Evolutionary conservation across 108 stramenopile genomes (phyloP), one percentile per base, ranked within the genome.

Genomic region (Parietichytrium sp.): DNA sequence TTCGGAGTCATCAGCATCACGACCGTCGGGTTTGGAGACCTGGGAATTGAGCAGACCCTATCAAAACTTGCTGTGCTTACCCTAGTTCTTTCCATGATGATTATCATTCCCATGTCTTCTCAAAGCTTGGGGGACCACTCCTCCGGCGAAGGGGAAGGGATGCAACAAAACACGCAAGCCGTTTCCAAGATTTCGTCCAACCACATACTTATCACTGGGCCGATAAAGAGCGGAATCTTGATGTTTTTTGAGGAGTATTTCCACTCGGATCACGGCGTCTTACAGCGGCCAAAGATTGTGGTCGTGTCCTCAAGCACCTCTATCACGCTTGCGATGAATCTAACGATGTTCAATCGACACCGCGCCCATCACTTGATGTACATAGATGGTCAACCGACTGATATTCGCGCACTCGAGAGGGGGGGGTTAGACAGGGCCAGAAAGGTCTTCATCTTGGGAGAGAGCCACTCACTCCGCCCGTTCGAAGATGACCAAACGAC

Each of bases 21-120:
- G 6, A 72, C 61, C 42, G 61, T 72, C 20, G 61, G 61, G 6
- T 72, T 72, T n/a, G 61, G 61, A 1, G 61, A 72, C 61, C 38
- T 72, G 6, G 6, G 16, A 23, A 45, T 72, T n/a, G n/a, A 23
- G 42, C 10, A 23, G 33, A 36, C 61, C 10, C 20, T 72, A n/a
- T 36, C 61, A 27, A 16, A 42, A n/a, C 20, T 72, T 6, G 45
- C 61, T 72, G 61, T 72, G 6, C 36, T 72, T 33, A 20, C 20
- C 6, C 42, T 72, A n/a, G 38, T 72, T 16, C 61, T 72, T 10
- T 45, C 61, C 33, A 72, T 42, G 8, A 72, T 72, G 61, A 72
- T 72, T 12, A 72, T 72, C 38, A 72, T 72, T 45, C 61, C 61
- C 42, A 72, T 72, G 61, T 23, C 18, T 16, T 72, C 61, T 33